Evolutionary conservation across 2,329 filamentous ascomycete genomes (phyloP).

Genomic region (Gyromitra esculenta): DNA sequence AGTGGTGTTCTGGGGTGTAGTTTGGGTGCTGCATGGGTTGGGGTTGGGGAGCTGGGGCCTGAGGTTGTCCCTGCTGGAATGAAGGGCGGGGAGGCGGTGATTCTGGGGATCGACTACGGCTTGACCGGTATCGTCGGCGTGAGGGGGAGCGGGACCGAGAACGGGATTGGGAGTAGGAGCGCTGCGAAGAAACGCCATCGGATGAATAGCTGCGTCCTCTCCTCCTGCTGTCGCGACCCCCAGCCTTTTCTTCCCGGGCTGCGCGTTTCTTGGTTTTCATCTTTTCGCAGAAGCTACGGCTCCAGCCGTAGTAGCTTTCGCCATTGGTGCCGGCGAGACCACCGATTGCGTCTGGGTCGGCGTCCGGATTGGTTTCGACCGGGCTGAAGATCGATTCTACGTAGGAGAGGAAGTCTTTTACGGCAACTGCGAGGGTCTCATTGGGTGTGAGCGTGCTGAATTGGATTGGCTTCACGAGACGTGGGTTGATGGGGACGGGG

Average conservation of each 20-base stretch:
- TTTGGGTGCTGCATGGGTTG: slow-evolving; percentile 31
- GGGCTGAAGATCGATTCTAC: slow-evolving; percentile 73
- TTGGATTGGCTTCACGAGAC: slow-evolving; percentile 75
- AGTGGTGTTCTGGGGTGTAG: slow-evolving; percentile 10
- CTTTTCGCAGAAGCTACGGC: slow-evolving; percentile 78
- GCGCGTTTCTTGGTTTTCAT: slow-evolving; percentile 64
- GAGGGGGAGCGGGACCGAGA: slow-evolving; percentile 46
- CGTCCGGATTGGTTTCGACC: slow-evolving; percentile 76
- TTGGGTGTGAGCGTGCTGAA: slow-evolving; percentile 75
- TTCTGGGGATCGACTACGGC: slow-evolving; percentile 5
- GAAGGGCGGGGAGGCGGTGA: slow-evolving; percentile 20
- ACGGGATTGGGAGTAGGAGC: slow-evolving; percentile 41
- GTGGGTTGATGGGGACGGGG: slow-evolving; percentile 75
- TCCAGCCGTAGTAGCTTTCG: slow-evolving; percentile 90
- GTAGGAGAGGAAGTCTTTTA: slow-evolving; percentile 76
- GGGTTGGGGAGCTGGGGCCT: not conserved
- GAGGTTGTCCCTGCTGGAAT: slow-evolving; percentile 12
- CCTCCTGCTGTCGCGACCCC: slow-evolving; percentile 12
- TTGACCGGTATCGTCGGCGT: slow-evolving; percentile 18
- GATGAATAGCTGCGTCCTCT: slow-evolving; percentile 35
- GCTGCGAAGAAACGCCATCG: slow-evolving; percentile 21
- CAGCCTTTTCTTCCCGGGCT: slow-evolving; percentile 13
- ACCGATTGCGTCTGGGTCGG: slow-evolving; percentile 73
- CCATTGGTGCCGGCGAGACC: slow-evolving; percentile 71
- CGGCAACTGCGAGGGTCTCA: slow-evolving; percentile 71